Percentiles rank a stretch among this genome's conserved stretches.
phyloP scores from a whole-genome alignment of 768 basidiomycete genomes.

The Leccinum broughii region DNA sequence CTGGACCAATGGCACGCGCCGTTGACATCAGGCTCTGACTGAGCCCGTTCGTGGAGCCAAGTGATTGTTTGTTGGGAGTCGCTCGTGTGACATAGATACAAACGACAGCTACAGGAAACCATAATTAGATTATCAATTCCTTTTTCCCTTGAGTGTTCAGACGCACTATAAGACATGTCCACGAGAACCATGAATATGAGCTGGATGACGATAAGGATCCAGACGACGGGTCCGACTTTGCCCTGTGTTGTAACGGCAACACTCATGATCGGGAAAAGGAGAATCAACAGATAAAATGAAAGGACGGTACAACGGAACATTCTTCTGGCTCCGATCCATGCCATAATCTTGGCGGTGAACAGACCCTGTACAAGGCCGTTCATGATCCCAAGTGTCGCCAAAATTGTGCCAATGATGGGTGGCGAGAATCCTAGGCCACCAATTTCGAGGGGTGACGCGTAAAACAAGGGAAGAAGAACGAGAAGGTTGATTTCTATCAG shows the following conservation, averaged over 20 bases:
- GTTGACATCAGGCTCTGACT: constrained; percentile 48
- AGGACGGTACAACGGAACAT: constrained; percentile 41
- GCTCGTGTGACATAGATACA: constrained; percentile 55
- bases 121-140: constrained; percentile 4
- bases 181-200: constrained; percentile 31
- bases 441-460: constrained; percentile 41
- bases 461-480: constrained; percentile 47
- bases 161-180: constrained; percentile 46
- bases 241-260: constrained; percentile 33
- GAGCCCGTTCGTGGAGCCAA: constrained; percentile 61
- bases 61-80: constrained; percentile 50
- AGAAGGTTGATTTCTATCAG: constrained; percentile 43
- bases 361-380: constrained; percentile 42
- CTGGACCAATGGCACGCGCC: constrained; percentile 51
- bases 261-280: constrained; percentile 49
- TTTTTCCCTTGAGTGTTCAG: not conserved
- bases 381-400: constrained; percentile 39
- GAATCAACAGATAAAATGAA: constrained; percentile 39
- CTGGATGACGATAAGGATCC: constrained; percentile 36
- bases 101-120: constrained; percentile 39
- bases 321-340: constrained; percentile 40
- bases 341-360: constrained; percentile 42
- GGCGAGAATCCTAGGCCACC: constrained; percentile 47
- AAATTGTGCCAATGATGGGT: constrained; percentile 39
- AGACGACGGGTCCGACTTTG: constrained; percentile 37